Conservation (phyloP, 345 rosid genomes). For the rapeseed (Brassica napus) region DNA sequence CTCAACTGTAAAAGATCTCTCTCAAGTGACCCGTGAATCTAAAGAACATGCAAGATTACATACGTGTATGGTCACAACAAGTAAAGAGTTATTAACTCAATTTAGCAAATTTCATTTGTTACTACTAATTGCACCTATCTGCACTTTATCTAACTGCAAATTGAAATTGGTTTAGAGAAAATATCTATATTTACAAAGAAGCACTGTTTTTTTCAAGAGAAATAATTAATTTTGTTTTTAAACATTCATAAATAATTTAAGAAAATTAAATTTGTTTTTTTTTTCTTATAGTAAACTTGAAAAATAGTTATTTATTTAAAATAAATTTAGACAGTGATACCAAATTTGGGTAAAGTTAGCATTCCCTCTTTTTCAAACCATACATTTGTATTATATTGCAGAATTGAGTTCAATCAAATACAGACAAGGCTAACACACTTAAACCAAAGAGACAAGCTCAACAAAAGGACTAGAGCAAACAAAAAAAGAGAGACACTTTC, state of each 20-base stretch:
- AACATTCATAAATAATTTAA: too few relatives aligned
- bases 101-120: constrained; percentile 29
- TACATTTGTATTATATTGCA: constrained; percentile 12
- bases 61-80: constrained; percentile 41
- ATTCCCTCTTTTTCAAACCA: constrained; percentile 6
- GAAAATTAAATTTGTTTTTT: too few relatives aligned
- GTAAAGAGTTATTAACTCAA: not conserved
- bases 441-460: constrained; percentile 24
- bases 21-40: constrained; percentile 43
- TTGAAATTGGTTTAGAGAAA: not conserved
- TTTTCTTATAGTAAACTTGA: too few relatives aligned
- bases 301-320: too few relatives aligned
- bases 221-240: too few relatives aligned
- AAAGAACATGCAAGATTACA: constrained; percentile 34
- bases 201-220: not conserved
- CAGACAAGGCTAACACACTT: constrained; percentile 33
- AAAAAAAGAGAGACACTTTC: constrained; percentile 11
- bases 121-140: constrained; percentile 28
- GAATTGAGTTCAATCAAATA: constrained; percentile 30
- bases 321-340: too few relatives aligned
- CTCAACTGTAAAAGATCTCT: constrained; percentile 41
- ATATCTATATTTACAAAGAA: constrained; percentile 16
- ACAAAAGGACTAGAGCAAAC: constrained; percentile 23
- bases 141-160: not conserved
- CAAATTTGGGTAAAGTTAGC: too few relatives aligned